These are phyloP conservation scores for Mycena venus DNA, from an alignment of 768 basidiomycete species.

Conservation along the genomic window DNA sequence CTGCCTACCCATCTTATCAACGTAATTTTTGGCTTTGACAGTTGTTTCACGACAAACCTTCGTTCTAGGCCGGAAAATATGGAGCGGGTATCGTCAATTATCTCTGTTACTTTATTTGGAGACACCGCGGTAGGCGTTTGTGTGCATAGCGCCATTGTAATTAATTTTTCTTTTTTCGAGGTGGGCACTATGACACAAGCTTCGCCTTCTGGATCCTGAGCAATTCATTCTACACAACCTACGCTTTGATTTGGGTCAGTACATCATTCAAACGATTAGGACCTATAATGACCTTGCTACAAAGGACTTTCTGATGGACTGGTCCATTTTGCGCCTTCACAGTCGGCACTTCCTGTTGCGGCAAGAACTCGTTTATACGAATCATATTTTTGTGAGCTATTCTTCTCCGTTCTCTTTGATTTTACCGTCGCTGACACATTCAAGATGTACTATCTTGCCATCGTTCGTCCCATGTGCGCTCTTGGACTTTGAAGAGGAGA, in stretches of 20 bases:
- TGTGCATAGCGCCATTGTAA: background rate
- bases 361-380: conserved; percentile 79
- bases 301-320: conserved; percentile 92
- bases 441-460: conserved; percentile 84
- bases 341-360: conserved; percentile 75
- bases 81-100: conserved; percentile 73
- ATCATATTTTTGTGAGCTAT: conserved; percentile 54
- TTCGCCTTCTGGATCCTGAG: conserved; percentile 81
- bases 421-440: background rate
- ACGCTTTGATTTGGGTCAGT: conserved; percentile 84
- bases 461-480: conserved; percentile 58
- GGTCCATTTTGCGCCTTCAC: conserved; percentile 82
- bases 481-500: background rate
- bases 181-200: no score
- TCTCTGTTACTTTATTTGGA: conserved; percentile 84
- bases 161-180: background rate
- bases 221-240: conserved; percentile 73
- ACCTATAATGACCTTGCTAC: background rate
- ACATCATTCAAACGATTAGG: background rate
- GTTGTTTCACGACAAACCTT: background rate
- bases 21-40: conserved; percentile 52
- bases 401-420: background rate
- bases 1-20: conserved; percentile 88
- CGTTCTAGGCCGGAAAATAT: conserved; percentile 89
- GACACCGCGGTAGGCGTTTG: conserved; percentile 63